Percentiles rank a stretch among this genome's conserved stretches.
Conservation (phyloP, 306 rosid genomes). For the Cucurbita pepo region DNA sequence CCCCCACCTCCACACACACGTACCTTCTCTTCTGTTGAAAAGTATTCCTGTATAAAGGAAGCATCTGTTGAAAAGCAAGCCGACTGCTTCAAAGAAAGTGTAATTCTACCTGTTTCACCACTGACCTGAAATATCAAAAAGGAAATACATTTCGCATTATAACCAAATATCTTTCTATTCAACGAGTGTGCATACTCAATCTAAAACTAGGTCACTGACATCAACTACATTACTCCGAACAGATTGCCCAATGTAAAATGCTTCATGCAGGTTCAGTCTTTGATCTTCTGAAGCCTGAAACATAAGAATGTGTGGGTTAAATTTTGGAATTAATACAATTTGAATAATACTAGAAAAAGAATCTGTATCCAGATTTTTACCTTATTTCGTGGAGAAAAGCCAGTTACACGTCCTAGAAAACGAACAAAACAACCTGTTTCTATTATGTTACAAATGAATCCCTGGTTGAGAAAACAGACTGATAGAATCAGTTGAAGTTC, state of each 20-base stretch:
- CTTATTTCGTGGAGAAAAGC: constrained; percentile 74
- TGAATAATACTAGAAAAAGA: background rate
- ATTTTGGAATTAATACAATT: background rate
- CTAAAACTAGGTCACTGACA: constrained; percentile 38
- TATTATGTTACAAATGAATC: constrained; percentile 73
- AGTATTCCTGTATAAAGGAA: constrained; percentile 67
- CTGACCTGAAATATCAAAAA: constrained; percentile 24
- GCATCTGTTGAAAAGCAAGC: constrained; percentile 67
- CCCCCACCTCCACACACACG: background rate
- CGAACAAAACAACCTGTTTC: constrained; percentile 92
- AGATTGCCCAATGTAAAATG: constrained; percentile 80
- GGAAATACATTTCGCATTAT: background rate
- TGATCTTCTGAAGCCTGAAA: constrained; percentile 59
- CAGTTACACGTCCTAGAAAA: constrained; percentile 83
- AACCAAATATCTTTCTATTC: background rate
- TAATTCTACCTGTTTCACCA: constrained; percentile 48
- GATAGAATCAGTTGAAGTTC: background rate
- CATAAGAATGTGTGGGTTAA: background rate
- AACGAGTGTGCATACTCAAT: background rate
- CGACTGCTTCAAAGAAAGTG: constrained; percentile 68
- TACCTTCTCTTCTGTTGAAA: constrained; percentile 71
- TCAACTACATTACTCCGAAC: constrained; percentile 61
- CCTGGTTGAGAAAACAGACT: constrained; percentile 31
- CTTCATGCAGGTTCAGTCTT: constrained; percentile 46
- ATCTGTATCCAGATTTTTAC: constrained; percentile 11